Evolutionary conservation across 345 rosid species (phyloP), one percentile per base, ranked within the genome.

Genomic region (Linum trigynum): DNA sequence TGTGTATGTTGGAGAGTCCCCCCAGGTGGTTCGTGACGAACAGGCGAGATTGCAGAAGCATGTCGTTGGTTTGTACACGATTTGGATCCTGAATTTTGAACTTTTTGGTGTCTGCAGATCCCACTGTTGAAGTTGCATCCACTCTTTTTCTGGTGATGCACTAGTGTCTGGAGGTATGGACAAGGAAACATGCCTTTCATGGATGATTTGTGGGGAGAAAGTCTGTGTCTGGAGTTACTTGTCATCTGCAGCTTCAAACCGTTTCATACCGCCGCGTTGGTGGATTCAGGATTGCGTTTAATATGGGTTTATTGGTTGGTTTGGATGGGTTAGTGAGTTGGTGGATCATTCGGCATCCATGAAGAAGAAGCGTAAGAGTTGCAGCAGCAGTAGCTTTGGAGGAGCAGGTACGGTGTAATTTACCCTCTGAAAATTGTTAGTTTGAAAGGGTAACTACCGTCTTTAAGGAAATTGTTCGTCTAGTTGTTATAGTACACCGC

Each of bases 1-100:
- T 17, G 97, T 92, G 2, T 90, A 86, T 80, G 85, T 90, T 72
- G 91, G 85, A 63, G 97, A 90, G 74, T 90, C 86, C 71, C 97
- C 97, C 23, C 90, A 82, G 59, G 76, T 66, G 9, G 81, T 90
- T 51, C 92, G 91, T 58, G 92, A 85, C 75, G 94, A 90, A 69
- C 92, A 80, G 69, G 68, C 74, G 50, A 71, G 69, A 62, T 67
- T 86, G 12, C 83, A 62, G 70, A 81, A 74, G 71, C 82, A 48
- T 61, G 57, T 72, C 78, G 81, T 74, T 72, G 97, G 98, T 89
- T 61, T 67, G 89, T 80, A 50, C 41, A 41, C 32, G 0, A 23
- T 37, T 71, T 74, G 37, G 62, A 36, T 67, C 10, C 45, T 35
- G 53, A 45, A 45, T 36, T 5, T 36, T 57, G 37, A 42, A 4